Evolutionary conservation across 2,329 filamentous ascomycete species (phyloP).

Genomic region (Fusarium sp.): DNA sequence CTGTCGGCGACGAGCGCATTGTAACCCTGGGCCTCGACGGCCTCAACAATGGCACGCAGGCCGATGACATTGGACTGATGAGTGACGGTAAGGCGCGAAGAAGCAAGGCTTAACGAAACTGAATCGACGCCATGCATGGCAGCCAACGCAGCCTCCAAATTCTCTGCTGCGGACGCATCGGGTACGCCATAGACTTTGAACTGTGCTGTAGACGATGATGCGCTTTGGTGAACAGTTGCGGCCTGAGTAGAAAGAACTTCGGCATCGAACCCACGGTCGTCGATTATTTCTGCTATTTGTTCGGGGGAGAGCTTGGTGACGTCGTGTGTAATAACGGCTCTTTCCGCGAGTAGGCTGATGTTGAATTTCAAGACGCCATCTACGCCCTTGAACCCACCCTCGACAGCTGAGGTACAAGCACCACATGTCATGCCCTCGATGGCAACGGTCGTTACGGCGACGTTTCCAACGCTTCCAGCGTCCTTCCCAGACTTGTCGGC

Average conservation of each 20-base stretch:
- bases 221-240: conserved; percentile 66
- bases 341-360: conserved; percentile 92
- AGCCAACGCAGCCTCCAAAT: conserved; percentile 76
- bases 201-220: conserved; percentile 72
- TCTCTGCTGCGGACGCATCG: conserved; percentile 76
- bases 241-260: conserved; percentile 81
- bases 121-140: conserved; percentile 77
- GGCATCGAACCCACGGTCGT: conserved; percentile 90
- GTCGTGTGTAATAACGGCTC: conserved; percentile 89
- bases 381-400: conserved; percentile 81
- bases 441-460: conserved; percentile 83
- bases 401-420: conserved; percentile 92
- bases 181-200: conserved; percentile 87
- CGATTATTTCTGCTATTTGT: conserved; percentile 84
- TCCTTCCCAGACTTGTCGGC: conserved; percentile 26
- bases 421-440: conserved; percentile 99
- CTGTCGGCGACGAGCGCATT: conserved; percentile 91
- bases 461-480: conserved; percentile 54
- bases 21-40: conserved; percentile 83
- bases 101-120: conserved; percentile 79
- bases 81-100: conserved; percentile 77
- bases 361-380: conserved; percentile 90
- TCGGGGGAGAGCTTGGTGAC: conserved; percentile 75
- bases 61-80: conserved; percentile 80
- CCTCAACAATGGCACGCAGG: conserved; percentile 83